A percentile compares a stretch with the other conserved stretches of the same genome.
phyloP scores from a whole-genome alignment of 768 basidiomycete species.

The Tricholoma matsutake region DNA sequence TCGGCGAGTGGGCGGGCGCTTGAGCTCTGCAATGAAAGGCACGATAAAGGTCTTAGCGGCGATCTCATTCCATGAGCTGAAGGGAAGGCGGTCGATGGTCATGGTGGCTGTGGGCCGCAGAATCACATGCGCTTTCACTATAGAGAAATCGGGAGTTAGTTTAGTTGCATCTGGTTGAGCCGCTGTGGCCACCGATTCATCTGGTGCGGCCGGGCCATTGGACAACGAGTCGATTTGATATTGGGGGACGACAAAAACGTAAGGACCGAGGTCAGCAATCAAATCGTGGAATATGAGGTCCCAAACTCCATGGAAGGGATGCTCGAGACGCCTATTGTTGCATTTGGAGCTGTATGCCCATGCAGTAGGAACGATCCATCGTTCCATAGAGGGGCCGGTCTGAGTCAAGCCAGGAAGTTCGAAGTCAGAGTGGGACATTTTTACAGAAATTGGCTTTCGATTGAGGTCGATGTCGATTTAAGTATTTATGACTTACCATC shows the following conservation, averaged over 20 bases:
- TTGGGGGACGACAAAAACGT: not conserved
- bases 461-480: no score
- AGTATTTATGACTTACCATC: no score
- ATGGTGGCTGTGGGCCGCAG: not conserved
- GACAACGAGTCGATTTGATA: not conserved
- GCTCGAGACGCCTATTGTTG: not conserved
- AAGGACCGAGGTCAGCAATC: not conserved
- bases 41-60: not conserved
- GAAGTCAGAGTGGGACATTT: not conserved
- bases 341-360: not conserved
- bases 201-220: not conserved
- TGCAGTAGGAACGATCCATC: not conserved
- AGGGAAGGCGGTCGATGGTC: not conserved
- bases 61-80: not conserved
- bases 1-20: not conserved
- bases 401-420: not conserved
- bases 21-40: not conserved
- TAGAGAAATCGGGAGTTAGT: not conserved
- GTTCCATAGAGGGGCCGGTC: not conserved
- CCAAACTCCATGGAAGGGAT: not conserved
- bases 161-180: not conserved
- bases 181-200: not conserved
- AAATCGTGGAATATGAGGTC: not conserved
- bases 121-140: not conserved
- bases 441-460: no score